Base-by-base conservation (phyloP, 192 early-diverging fungal genomes). In the Borealophlyctis nickersoniae region DNA sequence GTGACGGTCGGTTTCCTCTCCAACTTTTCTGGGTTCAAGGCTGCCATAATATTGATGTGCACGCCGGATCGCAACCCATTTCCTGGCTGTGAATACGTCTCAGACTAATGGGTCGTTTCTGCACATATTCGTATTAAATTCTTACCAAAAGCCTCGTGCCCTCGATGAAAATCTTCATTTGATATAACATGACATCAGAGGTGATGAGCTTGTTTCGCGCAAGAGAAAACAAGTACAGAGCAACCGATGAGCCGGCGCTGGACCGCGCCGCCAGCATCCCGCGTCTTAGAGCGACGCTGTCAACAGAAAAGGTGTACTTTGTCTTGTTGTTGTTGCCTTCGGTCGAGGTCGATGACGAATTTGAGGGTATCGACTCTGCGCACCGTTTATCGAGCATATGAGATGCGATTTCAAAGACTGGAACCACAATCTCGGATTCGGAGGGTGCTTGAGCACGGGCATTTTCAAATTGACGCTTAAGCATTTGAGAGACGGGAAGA, bases 391-490 rank as follows among this genome's bases (percentile, higher is more conserved):
- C 54, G 58, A 68, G 51, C 49, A 68, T 56, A 36, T 68, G 66
- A 16, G 66, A 68, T 23, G 66, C 66, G 31, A 68, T 24, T 52
- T 68, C 66, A 26, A 60, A 50, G 5, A 61, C 58, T 49, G 66
- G 66, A 11, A 50, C 58, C 24, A 52, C 66, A 32, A 68, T 58
- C 24, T 57, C 66, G 19, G 14, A 23, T 35, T 68, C 66, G 5
- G 31, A 49, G 2, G 19, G 58, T 7, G 49, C 28, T 30, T 51
- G 49, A 9, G 36, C 32, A 13, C 66, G 66, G 13, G 58, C 49
- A 11, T 57, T 16, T 52, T 68, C 66, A 61, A 68, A 68, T 31
- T 51, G 52, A 31, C 66, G 66, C 28, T 68, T 68, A 50, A 51
- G 39, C 39, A 19, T 45, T 45, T 45, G 39, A 45, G 39, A 19